A percentile compares a stretch with the other conserved stretches of the same genome.
phyloP scores from a whole-genome alignment of 495 filamentous ascomycete genomes.

The Talaromyces liani region DNA sequence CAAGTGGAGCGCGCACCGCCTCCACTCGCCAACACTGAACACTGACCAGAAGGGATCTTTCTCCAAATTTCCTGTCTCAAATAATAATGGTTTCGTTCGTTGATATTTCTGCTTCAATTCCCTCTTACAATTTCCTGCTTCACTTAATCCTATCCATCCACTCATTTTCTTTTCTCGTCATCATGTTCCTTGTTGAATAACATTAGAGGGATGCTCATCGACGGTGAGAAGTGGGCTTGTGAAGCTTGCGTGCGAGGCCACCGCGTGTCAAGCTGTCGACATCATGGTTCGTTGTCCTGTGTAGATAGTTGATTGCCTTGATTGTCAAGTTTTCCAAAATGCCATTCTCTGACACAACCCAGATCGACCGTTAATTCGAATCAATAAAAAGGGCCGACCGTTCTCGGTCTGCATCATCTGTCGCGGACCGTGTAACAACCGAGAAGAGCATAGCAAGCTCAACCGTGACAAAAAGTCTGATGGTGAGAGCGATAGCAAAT shows the following conservation, averaged over 20 bases:
- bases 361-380: slow-evolving; percentile 90
- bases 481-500: slow-evolving; percentile 14
- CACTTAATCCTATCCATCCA: not conserved
- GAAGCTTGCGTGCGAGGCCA: slow-evolving; percentile 91
- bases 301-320: not conserved
- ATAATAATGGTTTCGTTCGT: not conserved
- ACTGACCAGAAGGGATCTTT: not conserved
- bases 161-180: not conserved
- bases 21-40: not conserved
- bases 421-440: slow-evolving; percentile 82
- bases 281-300: slow-evolving; percentile 31
- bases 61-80: not conserved
- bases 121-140: not conserved
- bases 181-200: slow-evolving; percentile 17
- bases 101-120: not conserved
- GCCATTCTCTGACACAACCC: slow-evolving; percentile 5
- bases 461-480: slow-evolving; percentile 58
- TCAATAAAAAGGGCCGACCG: slow-evolving; percentile 95
- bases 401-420: slow-evolving; percentile 96
- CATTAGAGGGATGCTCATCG: slow-evolving; percentile 60
- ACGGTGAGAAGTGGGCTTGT: slow-evolving; percentile 85
- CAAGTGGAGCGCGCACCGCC: not conserved
- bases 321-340: not conserved
- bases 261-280: slow-evolving; percentile 58
- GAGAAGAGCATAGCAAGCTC: slow-evolving; percentile 84